A percentile compares a stretch with the other conserved stretches of the same genome.
phyloP scores from a whole-genome alignment of 306 rosid genomes.

The Crotalaria pallida region DNA sequence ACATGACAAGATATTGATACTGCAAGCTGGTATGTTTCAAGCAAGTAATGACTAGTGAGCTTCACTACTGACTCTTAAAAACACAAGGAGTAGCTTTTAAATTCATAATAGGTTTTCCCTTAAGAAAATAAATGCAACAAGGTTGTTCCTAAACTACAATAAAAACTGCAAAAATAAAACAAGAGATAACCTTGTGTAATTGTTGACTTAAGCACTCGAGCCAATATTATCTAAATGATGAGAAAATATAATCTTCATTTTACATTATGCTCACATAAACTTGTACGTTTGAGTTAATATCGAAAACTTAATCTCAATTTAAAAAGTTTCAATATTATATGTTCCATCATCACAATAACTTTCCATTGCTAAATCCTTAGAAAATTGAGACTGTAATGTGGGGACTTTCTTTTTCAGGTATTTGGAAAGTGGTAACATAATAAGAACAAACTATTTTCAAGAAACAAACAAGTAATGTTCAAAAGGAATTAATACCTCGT shows the following conservation, averaged over 20 bases:
- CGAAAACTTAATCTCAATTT: conserved; percentile 15
- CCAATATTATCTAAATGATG: neutral
- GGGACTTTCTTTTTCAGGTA: neutral
- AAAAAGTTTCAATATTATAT: conserved; percentile 7
- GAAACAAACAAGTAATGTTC: conserved; percentile 12
- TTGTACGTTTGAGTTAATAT: neutral
- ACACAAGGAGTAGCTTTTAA: too few species aligned
- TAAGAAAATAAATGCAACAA: neutral
- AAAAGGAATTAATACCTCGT: conserved; percentile 46
- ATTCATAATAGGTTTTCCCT: neutral
- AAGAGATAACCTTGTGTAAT: neutral
- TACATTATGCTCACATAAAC: neutral
- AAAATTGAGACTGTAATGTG: neutral
- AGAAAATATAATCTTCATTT: neutral
- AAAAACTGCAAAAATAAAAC: neutral
- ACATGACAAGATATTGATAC: neutral
- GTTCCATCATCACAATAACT: neutral
- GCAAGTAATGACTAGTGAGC: neutral
- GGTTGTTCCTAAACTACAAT: neutral
- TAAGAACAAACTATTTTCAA: neutral
- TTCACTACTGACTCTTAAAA: neutral
- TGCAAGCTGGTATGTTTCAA: neutral
- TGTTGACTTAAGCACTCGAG: neutral
- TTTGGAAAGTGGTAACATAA: neutral
- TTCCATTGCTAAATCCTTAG: conserved; percentile 12